Evolutionary conservation across 2,329 filamentous ascomycete genomes (phyloP).

Genomic region (Fusarium decemcellulare): DNA sequence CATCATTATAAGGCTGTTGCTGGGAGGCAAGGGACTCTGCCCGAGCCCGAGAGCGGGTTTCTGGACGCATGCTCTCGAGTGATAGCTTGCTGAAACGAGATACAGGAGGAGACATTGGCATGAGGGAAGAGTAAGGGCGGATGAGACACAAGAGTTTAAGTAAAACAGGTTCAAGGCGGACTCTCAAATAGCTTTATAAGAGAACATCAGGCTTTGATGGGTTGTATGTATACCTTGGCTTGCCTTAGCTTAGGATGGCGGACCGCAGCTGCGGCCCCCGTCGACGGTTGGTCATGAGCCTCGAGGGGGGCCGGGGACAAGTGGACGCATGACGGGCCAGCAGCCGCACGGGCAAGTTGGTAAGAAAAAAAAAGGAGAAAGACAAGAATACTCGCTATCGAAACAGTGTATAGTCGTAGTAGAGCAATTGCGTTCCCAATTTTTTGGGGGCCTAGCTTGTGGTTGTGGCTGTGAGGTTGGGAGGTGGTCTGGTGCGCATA

Average conservation of each 20-base stretch:
- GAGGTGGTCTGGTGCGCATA: conserved; percentile 19
- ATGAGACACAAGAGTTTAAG: background rate
- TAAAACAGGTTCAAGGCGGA: conserved; percentile 4
- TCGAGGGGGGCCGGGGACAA: conserved; percentile 27
- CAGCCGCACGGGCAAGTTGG: conserved; percentile 19
- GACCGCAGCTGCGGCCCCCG: conserved; percentile 35
- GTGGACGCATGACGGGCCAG: conserved; percentile 34
- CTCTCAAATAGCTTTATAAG: conserved; percentile 39
- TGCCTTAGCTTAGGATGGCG: background rate
- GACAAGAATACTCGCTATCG: background rate
- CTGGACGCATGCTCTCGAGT: conserved; percentile 49
- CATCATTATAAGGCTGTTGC: conserved; percentile 26
- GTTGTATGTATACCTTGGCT: conserved; percentile 7
- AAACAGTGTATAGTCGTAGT: no score
- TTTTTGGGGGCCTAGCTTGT: background rate
- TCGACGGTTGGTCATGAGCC: conserved; percentile 39
- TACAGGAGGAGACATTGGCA: conserved; percentile 46
- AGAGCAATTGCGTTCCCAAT: background rate
- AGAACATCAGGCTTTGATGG: conserved; percentile 6
- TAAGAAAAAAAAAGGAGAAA: no score
- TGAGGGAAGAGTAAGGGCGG: background rate
- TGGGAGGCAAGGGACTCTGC: conserved; percentile 22
- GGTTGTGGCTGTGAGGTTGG: conserved; percentile 38
- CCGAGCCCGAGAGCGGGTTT: conserved; percentile 34
- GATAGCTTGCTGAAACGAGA: conserved; percentile 48